phyloP scores from a whole-genome alignment of 208 protist genomes.

The Crithidia expoeki region DNA sequence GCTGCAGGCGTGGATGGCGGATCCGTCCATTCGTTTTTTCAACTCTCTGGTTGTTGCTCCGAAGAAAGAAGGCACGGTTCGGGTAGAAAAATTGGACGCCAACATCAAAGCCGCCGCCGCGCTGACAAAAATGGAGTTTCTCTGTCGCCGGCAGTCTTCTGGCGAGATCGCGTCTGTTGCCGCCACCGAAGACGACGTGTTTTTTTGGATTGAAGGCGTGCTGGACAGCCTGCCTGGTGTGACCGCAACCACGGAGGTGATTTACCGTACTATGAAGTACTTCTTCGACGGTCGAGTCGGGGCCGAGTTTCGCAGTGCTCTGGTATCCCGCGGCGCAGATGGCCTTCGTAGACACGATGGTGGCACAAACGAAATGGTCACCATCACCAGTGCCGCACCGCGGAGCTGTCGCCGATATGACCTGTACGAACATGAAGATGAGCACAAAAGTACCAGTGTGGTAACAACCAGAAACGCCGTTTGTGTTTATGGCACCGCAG shows the following conservation, averaged over 20 bases:
- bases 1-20: constrained; percentile 38
- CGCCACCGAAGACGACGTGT: constrained; percentile 26
- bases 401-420: not conserved
- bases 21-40: constrained; percentile 27
- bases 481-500: not conserved
- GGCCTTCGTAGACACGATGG: too few species aligned
- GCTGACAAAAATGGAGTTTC: constrained; percentile 27
- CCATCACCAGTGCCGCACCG: not conserved
- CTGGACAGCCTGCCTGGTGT: constrained; percentile 50
- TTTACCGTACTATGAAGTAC: constrained; percentile 38
- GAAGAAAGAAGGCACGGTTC: constrained; percentile 9
- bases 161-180: constrained; percentile 36
- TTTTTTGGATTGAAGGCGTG: constrained; percentile 42
- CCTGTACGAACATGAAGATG: not conserved
- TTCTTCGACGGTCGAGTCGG: constrained; percentile 41
- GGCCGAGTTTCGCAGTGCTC: constrained; percentile 14
- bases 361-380: not conserved
- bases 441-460: not conserved
- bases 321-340: not conserved
- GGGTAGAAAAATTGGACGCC: constrained; percentile 13
- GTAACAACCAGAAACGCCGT: not conserved
- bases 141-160: constrained; percentile 20
- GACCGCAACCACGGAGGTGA: constrained; percentile 30
- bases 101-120: constrained; percentile 20
- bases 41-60: constrained; percentile 35